Evolutionary conservation across 495 filamentous ascomycete genomes (phyloP), one percentile per base, ranked within the genome.

Genomic region (Neurospora sp.): DNA sequence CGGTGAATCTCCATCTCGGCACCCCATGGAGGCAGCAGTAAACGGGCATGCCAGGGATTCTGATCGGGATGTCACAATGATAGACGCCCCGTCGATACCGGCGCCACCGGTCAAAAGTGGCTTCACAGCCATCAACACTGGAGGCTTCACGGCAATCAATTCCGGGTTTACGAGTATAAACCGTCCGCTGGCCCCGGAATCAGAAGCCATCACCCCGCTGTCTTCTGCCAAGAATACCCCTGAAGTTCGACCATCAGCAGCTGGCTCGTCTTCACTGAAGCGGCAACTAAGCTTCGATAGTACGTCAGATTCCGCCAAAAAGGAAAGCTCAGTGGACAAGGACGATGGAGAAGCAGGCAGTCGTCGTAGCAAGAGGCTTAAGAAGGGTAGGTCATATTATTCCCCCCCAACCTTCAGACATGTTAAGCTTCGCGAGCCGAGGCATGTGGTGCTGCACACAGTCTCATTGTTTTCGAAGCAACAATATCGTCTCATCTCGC

Each of bases 331-430:
- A 35, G 85, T 84, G 46, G 90, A 90, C 38, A 88, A 88, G 49
- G 88, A 89, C 31, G 91, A 94, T 54, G 85, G 83, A 8, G 93
- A 97, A 74, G 86, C 86, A 74, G 90, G 89, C 72, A 95, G 93
- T 73, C 88, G 96, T 73, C 90, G 95, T 71, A 98, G 94, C 81
- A 98, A 99, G 84, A 88, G 96, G 42, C 83, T 97, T 10, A 96
- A 95, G 83, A 97, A 97, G 88, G 94, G 93, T 96, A 87, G 77
- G 86, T 84, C 44, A 12, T 39, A 38, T 9, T 60, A 1, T 54
- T 40, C 20, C 10, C 70, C 35, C 39, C 38, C 40, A 23, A 23
- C 20, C 69, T 41, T 27, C 20, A 27, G 49, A 12, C 49, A 14
- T 60, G 20, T 60, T 14, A 27, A 60, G 5, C 20, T 60, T 60